phyloP scores from a whole-genome alignment of 192 early-diverging fungal species.

The Umbelopsis vinacea region DNA sequence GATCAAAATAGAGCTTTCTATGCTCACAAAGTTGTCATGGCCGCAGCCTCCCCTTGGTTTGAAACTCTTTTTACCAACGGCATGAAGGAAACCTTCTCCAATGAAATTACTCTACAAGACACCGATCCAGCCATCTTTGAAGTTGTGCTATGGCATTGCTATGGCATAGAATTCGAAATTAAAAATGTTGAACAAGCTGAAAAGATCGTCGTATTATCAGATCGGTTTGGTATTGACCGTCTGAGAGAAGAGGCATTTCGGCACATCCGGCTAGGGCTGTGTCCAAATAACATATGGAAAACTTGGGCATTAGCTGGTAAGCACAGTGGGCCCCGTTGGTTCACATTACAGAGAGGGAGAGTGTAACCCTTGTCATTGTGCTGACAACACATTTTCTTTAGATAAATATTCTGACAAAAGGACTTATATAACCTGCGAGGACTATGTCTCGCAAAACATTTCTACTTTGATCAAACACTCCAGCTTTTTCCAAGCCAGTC shows the following conservation, averaged over 20 bases:
- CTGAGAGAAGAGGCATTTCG: slow-evolving; percentile 35
- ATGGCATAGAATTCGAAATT: slow-evolving; percentile 27
- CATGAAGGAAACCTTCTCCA: slow-evolving; percentile 57
- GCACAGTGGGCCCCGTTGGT: too few species aligned
- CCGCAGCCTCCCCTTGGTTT: slow-evolving; percentile 53
- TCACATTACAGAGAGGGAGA: neutral
- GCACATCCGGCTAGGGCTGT: slow-evolving; percentile 34
- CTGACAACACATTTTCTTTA: neutral
- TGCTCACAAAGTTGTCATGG: slow-evolving; percentile 56
- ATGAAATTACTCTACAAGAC: slow-evolving; percentile 48
- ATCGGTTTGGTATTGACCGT: slow-evolving; percentile 35
- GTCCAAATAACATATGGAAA: slow-evolving; percentile 35
- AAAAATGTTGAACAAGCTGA: slow-evolving; percentile 29
- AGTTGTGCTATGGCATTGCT: slow-evolving; percentile 25
- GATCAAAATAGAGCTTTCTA: slow-evolving; percentile 30
- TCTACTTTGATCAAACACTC: slow-evolving; percentile 25
- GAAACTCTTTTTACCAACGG: slow-evolving; percentile 62
- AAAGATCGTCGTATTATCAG: slow-evolving; percentile 31
- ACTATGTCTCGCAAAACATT: slow-evolving; percentile 31
- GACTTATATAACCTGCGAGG: slow-evolving; percentile 31
- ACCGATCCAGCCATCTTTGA: slow-evolving; percentile 42
- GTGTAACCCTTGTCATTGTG: neutral
- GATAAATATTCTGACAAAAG: slow-evolving; percentile 36
- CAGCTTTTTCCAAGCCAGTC: slow-evolving; percentile 33
- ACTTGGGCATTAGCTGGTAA: slow-evolving; percentile 45